Conservation (phyloP, 2,329 filamentous ascomycete genomes). For the Talaromyces sp. region DNA sequence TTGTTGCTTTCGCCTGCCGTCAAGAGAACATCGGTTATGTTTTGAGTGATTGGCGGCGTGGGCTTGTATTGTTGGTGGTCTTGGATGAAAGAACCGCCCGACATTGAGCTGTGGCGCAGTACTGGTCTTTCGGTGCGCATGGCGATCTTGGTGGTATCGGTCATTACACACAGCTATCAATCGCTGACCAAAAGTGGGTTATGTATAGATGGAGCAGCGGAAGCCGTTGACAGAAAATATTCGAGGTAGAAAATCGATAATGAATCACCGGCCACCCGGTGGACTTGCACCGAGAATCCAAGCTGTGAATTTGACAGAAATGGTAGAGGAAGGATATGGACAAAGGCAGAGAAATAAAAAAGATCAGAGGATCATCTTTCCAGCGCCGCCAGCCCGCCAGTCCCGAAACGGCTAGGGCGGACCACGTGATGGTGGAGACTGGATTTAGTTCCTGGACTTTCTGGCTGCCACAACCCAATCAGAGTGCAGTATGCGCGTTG, state of each 20-base stretch:
- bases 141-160: conserved; percentile 30
- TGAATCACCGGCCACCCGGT: neutral
- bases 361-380: neutral
- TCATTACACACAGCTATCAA: conserved; percentile 19
- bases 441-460: conserved; percentile 11
- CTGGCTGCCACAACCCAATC: conserved; percentile 17
- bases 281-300: neutral
- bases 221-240: neutral
- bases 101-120: conserved; percentile 41
- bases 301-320: neutral
- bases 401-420: neutral
- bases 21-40: conserved; percentile 37
- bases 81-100: conserved; percentile 45
- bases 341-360: conserved; percentile 1
- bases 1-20: conserved; percentile 24
- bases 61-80: conserved; percentile 50
- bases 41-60: conserved; percentile 32
- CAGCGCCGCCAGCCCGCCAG: neutral
- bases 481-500: neutral
- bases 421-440: conserved; percentile 16
- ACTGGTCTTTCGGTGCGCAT: conserved; percentile 39
- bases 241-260: neutral
- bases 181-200: neutral
- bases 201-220: neutral
- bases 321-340: neutral